These are phyloP conservation scores for Marasmius sp. DNA, from an alignment of 1,284 basidiomycete species.

Conservation along the genomic window DNA sequence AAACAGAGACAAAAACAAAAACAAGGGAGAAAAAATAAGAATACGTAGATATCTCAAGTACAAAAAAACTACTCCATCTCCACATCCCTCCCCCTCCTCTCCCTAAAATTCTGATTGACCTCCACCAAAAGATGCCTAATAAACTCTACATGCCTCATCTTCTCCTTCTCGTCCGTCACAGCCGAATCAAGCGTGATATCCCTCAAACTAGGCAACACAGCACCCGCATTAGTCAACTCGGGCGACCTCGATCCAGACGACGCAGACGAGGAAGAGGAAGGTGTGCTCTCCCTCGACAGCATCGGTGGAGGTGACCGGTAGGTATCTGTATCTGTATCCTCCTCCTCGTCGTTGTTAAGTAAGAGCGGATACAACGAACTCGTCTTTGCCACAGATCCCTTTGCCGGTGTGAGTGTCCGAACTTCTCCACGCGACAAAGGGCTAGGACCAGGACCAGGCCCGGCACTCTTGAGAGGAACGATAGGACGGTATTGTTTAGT, in stretches of 20 bases:
- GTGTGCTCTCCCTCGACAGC: background rate
- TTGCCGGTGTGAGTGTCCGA: conserved; percentile 41
- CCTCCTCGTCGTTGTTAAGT: background rate
- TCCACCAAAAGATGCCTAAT: conserved; percentile 63
- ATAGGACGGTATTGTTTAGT: conserved; percentile 53
- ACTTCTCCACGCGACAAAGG: conserved; percentile 35
- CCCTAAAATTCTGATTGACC: conserved; percentile 49
- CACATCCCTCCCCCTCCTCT: conserved; percentile 15
- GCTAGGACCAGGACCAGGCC: conserved; percentile 32
- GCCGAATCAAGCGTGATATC: background rate
- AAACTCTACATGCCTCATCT: conserved; percentile 61
- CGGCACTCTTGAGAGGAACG: conserved; percentile 52
- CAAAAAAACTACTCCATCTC: conserved; percentile 35
- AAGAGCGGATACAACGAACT: background rate
- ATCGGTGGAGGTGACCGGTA: background rate
- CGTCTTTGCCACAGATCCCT: background rate
- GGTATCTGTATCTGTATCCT: background rate
- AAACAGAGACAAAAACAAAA: background rate
- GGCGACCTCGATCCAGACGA: conserved; percentile 27
- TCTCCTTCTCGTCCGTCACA: conserved; percentile 33
- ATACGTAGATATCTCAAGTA: conserved; percentile 3
- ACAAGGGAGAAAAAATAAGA: too few relatives aligned
- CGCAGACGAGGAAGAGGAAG: conserved; percentile 1
- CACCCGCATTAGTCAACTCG: background rate
- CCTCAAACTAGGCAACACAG: background rate